Base-by-base conservation (phyloP, 257 asterid species). In the Penstemon davidsonii region DNA sequence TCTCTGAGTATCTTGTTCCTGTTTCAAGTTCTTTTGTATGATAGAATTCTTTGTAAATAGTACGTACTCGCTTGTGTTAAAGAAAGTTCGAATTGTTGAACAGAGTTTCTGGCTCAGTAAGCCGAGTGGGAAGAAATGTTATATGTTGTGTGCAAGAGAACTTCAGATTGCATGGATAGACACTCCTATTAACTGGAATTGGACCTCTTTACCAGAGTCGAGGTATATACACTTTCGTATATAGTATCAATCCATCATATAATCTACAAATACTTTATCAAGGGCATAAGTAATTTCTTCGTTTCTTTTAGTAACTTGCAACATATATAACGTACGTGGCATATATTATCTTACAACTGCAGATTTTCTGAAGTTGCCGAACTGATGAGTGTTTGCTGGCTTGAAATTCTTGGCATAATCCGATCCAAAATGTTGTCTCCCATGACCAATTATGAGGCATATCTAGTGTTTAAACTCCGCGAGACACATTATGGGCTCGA, bases 361-460 rank as follows among this genome's bases (percentile, higher is more conserved):
- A 87, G 92, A 75, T 87, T 87, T 72, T 25, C 76, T 6, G 86
- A 85, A 71, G 89, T 87, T 67, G 91, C 84, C 2, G 69, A 74
- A 55, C 78, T 85, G 36, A 47, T 13, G 8, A 8, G 3, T 0
- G 85, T 78, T 56, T 80, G 69, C 36, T 76, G 87, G 87, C 86
- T 87, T n/a, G 87, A 80, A 0, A 70, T 83, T 45, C 47, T 40
- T 2, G 89, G 83, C 38, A 64, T 7, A 69, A n/a, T 81, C 33
- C 71, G 46, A 39, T 42, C 72, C 0, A 59, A 49, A 7, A 44
- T 55, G 66, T 69, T 77, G 15, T 71, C 80, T 4, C 76, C 67
- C 0, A 60, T 68, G n/a, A 81, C 80, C 33, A 55, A 9, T 8
- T 77, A 81, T 1, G 67, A 41, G 7, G 80, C 78, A 4, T 74